Evolutionary conservation across 371 early-diverging fungal genomes (phyloP).

Genomic region (Apophysomyces elegans): DNA sequence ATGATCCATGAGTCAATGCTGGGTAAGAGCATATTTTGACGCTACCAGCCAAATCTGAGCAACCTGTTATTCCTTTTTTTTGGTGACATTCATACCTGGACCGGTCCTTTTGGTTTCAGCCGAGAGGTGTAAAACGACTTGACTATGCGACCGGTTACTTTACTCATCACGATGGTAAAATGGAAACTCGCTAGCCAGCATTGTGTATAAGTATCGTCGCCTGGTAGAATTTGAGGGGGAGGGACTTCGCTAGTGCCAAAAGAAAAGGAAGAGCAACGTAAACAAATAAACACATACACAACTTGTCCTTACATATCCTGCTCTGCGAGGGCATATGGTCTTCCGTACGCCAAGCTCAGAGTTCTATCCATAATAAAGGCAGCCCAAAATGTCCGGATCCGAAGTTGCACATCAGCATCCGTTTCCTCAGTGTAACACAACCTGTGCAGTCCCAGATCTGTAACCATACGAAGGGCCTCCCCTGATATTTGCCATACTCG

Average conservation of each 20-base stretch:
- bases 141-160: conserved; percentile 19
- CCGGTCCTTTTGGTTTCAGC: not conserved
- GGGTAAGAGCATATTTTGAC: conserved; percentile 2
- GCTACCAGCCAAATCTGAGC: not conserved
- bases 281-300: not conserved
- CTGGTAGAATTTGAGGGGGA: not conserved
- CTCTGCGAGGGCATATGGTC: conserved; percentile 19
- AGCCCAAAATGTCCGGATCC: conserved; percentile 19
- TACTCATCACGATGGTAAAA: conserved; percentile 16
- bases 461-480: conserved; percentile 43
- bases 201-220: not conserved
- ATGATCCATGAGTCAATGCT: conserved; percentile 7
- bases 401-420: conserved; percentile 10
- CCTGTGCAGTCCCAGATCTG: conserved; percentile 43
- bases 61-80: not conserved
- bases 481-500: conserved; percentile 45
- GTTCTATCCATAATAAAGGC: conserved; percentile 18
- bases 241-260: not conserved
- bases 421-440: conserved; percentile 16
- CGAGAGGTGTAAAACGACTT: conserved; percentile 17
- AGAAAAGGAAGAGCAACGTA: not conserved
- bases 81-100: not conserved
- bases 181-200: conserved; percentile 4
- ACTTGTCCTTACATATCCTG: conserved; percentile 16
- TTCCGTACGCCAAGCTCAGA: conserved; percentile 15